phyloP scores from a whole-genome alignment of 2,329 filamentous ascomycete genomes.

The Calonectria fujianensis region DNA sequence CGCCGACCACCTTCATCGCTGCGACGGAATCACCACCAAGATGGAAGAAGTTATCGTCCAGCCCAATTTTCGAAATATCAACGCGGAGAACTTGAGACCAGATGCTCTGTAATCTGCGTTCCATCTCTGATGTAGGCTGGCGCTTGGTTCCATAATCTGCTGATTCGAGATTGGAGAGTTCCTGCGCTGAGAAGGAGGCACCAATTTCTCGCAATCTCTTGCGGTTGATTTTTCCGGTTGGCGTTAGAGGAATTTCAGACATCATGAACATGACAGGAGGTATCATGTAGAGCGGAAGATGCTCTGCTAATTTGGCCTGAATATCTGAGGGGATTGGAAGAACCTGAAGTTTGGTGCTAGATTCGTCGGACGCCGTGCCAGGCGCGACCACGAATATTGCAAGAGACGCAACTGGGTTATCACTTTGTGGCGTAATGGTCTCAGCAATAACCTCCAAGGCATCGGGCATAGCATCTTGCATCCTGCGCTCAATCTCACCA shows the following conservation, averaged over 20 bases:
- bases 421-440: conserved; percentile 17
- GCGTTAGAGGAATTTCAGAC: conserved; percentile 37
- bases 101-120: conserved; percentile 56
- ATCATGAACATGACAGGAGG: conserved; percentile 43
- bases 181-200: conserved; percentile 27
- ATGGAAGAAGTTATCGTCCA: conserved; percentile 69
- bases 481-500: conserved; percentile 51
- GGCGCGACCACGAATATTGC: neutral
- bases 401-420: neutral
- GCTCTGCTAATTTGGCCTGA: conserved; percentile 14
- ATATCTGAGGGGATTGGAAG: neutral
- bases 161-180: conserved; percentile 63
- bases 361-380: neutral
- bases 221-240: conserved; percentile 44
- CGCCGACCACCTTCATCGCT: conserved; percentile 67
- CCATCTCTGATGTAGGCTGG: conserved; percentile 31
- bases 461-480: conserved; percentile 27
- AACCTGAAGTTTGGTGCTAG: neutral
- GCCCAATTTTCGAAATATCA: conserved; percentile 58
- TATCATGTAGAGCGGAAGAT: conserved; percentile 48
- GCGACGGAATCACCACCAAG: conserved; percentile 71
- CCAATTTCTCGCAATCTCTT: conserved; percentile 38
- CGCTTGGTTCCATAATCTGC: conserved; percentile 12
- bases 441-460: conserved; percentile 33
- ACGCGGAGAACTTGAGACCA: conserved; percentile 63